Conservation (phyloP, 208 protist species). For the Trypanosomatidae sp. region DNA sequence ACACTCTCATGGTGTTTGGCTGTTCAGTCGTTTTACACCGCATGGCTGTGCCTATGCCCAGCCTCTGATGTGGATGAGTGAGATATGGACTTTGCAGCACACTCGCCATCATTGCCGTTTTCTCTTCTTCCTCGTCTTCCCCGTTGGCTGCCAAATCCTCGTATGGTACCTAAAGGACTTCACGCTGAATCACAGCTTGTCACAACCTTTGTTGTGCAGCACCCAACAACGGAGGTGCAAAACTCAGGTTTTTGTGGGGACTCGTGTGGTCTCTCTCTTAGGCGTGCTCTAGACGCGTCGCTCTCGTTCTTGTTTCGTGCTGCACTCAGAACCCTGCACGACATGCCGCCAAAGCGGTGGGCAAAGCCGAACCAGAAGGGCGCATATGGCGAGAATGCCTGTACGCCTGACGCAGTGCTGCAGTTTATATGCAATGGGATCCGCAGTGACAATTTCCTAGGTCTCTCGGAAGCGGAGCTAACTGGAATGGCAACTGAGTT, state of each 20-base stretch:
- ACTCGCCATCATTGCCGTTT: neutral
- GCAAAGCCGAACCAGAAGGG: conserved; percentile 17
- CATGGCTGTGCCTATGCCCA: no score
- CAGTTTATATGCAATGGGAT: conserved; percentile 70
- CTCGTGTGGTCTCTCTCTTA: neutral
- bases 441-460: conserved; percentile 70
- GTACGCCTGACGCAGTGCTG: conserved; percentile 24
- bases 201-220: neutral
- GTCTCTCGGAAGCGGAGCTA: conserved; percentile 70
- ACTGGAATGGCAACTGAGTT: conserved; percentile 65
- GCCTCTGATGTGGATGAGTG: neutral
- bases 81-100: neutral
- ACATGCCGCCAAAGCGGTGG: conserved; percentile 74
- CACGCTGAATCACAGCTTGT: neutral
- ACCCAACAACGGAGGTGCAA: neutral
- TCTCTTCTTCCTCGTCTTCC: neutral
- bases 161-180: neutral
- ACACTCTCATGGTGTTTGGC: neutral
- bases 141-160: neutral
- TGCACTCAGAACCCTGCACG: no score
- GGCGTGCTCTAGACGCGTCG: neutral
- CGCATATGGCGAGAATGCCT: conserved; percentile 1
- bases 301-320: neutral
- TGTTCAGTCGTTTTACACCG: neutral
- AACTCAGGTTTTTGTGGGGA: neutral